phyloP scores from a whole-genome alignment of 495 filamentous ascomycete species.

The Daldinia grandis region DNA sequence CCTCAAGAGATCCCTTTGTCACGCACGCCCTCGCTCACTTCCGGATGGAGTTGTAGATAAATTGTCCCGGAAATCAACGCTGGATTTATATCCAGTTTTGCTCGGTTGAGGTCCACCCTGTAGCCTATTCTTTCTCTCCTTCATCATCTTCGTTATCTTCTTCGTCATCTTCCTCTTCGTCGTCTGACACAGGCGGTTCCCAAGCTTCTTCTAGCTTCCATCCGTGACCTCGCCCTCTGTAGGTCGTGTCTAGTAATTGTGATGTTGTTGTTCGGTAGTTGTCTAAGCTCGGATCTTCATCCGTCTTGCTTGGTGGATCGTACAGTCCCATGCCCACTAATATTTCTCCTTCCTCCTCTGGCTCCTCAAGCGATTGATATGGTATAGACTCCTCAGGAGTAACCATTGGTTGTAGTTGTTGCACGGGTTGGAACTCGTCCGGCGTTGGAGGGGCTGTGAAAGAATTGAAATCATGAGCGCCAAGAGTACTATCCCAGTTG shows the following conservation, averaged over 20 bases:
- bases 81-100: constrained; percentile 41
- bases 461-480: constrained; percentile 47
- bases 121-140: constrained; percentile 32
- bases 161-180: constrained; percentile 67
- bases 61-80: constrained; percentile 3
- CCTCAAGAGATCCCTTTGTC: constrained; percentile 5
- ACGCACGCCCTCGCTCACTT: not conserved
- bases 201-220: constrained; percentile 87
- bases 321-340: constrained; percentile 87
- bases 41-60: not conserved
- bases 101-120: constrained; percentile 41
- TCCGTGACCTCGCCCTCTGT: constrained; percentile 67
- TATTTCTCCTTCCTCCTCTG: constrained; percentile 67
- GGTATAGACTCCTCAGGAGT: constrained; percentile 56
- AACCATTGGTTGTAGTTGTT: constrained; percentile 55
- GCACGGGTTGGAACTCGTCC: constrained; percentile 62
- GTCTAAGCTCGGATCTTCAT: constrained; percentile 51
- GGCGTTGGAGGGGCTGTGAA: constrained; percentile 68
- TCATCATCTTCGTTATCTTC: constrained; percentile 54
- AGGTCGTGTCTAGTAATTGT: constrained; percentile 54
- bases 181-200: constrained; percentile 70
- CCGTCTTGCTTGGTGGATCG: constrained; percentile 65
- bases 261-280: constrained; percentile 60
- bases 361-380: constrained; percentile 54
- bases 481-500: constrained; percentile 54